phyloP scores from a whole-genome alignment of 2,329 filamentous ascomycete genomes.

The Penicillium expansum region DNA sequence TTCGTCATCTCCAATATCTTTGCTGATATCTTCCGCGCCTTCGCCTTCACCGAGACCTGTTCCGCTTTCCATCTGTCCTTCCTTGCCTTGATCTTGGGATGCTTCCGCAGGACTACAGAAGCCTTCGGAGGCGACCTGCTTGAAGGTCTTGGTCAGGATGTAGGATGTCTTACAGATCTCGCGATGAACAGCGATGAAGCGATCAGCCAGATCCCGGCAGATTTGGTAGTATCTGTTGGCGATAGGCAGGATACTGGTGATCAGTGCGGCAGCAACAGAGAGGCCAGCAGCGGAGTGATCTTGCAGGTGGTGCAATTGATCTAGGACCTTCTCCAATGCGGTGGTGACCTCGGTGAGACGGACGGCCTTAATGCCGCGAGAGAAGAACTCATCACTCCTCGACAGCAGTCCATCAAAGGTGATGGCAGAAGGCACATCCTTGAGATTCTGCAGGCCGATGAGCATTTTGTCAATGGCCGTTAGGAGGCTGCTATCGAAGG shows the following conservation, averaged over 20 bases:
- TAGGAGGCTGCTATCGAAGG: slow-evolving; percentile 60
- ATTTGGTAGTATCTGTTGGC: slow-evolving; percentile 68
- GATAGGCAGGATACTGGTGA: slow-evolving; percentile 66
- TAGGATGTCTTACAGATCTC: slow-evolving; percentile 72
- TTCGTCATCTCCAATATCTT: slow-evolving; percentile 91
- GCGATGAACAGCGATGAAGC: slow-evolving; percentile 64
- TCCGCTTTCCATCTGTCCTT: slow-evolving; percentile 81
- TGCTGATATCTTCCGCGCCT: slow-evolving; percentile 95
- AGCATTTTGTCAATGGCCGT: slow-evolving; percentile 71
- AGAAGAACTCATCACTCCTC: slow-evolving; percentile 54
- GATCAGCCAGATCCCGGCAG: slow-evolving; percentile 56
- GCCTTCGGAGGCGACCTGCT: slow-evolving; percentile 74
- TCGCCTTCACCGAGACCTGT: slow-evolving; percentile 94
- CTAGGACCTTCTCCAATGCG: slow-evolving; percentile 46
- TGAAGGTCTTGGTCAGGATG: slow-evolving; percentile 72
- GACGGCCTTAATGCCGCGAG: slow-evolving; percentile 57
- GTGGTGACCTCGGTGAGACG: slow-evolving; percentile 56
- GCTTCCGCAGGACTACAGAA: slow-evolving; percentile 90
- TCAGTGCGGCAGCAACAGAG: slow-evolving; percentile 54
- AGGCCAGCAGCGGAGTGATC: slow-evolving; percentile 44
- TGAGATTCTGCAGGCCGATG: slow-evolving; percentile 70
- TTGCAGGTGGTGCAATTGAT: slow-evolving; percentile 47
- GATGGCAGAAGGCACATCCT: slow-evolving; percentile 55
- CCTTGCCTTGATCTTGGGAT: slow-evolving; percentile 65
- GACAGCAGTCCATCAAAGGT: slow-evolving; percentile 65